A percentile compares a stretch with the other conserved stretches of the same genome.
Conservation (phyloP, 306 rosid species). For the Cicer pinnatifidum region DNA sequence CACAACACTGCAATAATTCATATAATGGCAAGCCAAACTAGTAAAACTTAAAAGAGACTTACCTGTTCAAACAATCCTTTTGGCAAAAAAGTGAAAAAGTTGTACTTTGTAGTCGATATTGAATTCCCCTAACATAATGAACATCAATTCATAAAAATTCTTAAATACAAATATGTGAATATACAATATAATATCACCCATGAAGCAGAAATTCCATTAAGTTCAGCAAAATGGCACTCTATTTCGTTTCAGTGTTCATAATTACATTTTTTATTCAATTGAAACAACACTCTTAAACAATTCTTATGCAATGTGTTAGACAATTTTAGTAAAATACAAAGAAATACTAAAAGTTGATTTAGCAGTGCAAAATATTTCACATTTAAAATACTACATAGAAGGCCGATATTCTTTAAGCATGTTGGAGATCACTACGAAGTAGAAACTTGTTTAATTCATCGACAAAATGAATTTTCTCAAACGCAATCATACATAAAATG, state of each 20-base stretch:
- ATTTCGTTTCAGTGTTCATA: background rate
- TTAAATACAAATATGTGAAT: constrained; percentile 36
- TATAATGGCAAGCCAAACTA: constrained; percentile 5
- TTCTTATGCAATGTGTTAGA: background rate
- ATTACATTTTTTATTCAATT: background rate
- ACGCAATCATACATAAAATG: background rate
- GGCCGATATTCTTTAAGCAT: constrained; percentile 8
- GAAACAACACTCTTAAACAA: background rate
- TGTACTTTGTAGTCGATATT: constrained; percentile 90
- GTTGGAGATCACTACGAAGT: constrained; percentile 14
- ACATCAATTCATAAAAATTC: constrained; percentile 34
- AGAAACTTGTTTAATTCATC: constrained; percentile 3
- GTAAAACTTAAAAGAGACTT: constrained; percentile 44
- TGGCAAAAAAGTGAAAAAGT: constrained; percentile 79
- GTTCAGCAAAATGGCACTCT: background rate
- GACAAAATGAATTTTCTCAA: background rate
- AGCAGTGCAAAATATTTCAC: constrained; percentile 6
- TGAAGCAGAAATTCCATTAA: constrained; percentile 6
- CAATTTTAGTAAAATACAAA: constrained; percentile 10
- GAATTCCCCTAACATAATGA: constrained; percentile 79
- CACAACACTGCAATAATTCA: constrained; percentile 28
- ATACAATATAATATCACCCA: constrained; percentile 33
- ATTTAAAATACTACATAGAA: background rate
- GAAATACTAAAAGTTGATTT: background rate
- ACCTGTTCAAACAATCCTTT: constrained; percentile 98